Conservation (phyloP, 1,139 yeast genomes). For the Taiozyma sp. region DNA sequence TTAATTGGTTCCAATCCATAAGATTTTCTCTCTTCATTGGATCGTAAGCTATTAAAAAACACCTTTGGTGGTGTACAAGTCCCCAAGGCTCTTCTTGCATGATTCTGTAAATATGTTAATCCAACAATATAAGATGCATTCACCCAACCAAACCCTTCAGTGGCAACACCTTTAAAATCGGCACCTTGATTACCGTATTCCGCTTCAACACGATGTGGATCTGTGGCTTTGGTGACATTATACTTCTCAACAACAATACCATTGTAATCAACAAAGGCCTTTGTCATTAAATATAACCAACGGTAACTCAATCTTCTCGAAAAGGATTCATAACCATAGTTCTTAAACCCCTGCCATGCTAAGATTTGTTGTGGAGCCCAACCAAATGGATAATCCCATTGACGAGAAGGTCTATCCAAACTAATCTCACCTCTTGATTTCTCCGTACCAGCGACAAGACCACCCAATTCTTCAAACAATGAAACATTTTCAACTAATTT, state of each 20-base stretch:
- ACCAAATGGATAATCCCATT: conserved; percentile 97
- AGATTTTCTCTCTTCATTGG: conserved; percentile 33
- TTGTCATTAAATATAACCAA: conserved; percentile 87
- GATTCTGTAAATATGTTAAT: conserved; percentile 57
- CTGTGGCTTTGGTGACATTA: conserved; percentile 76
- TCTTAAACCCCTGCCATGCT: conserved; percentile 82
- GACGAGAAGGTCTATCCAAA: conserved; percentile 74
- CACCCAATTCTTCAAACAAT: conserved; percentile 82
- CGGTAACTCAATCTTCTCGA: conserved; percentile 75
- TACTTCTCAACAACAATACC: conserved; percentile 97
- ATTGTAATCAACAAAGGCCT: conserved; percentile 88
- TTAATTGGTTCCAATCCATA: conserved; percentile 30
- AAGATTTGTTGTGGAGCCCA: conserved; percentile 99
- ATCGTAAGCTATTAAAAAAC: conserved; percentile 50
- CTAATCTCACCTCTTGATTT: conserved; percentile 70
- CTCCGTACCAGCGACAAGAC: conserved; percentile 81
- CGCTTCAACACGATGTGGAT: conserved; percentile 90
- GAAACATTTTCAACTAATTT: conserved; percentile 51
- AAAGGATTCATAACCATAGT: conserved; percentile 64
- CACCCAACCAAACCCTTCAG: conserved; percentile 98
- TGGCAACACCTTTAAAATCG: conserved; percentile 88
- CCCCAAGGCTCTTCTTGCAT: conserved; percentile 75
- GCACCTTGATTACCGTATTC: conserved; percentile 97
- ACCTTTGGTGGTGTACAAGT: conserved; percentile 75
- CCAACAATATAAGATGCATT: conserved; percentile 83